phyloP scores from a whole-genome alignment of 2,329 filamentous ascomycete genomes.

The Pseudogymnoascus sp. region DNA sequence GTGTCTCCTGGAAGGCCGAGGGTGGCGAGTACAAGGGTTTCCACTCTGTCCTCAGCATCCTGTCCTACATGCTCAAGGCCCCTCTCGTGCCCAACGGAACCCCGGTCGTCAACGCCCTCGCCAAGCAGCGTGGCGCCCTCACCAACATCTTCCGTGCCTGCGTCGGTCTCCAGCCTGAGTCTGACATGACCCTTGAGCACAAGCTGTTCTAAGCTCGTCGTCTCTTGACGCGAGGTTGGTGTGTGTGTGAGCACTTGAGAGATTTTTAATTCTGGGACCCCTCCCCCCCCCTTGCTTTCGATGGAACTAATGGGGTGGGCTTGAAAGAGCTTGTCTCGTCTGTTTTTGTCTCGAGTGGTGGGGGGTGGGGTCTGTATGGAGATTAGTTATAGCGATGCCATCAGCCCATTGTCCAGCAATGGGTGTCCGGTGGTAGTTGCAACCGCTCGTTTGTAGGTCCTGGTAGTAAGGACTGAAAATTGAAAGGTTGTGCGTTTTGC shows the following conservation, averaged over 20 bases:
- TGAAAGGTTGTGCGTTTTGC: conserved; percentile 4
- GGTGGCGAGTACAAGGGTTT: conserved; percentile 77
- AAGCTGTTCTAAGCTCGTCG: conserved; percentile 66
- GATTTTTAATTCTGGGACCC: conserved; percentile 2
- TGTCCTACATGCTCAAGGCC: conserved; percentile 99
- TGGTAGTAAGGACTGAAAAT: background rate
- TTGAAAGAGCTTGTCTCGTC: background rate
- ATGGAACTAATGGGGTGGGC: background rate
- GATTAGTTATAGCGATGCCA: conserved; percentile 6
- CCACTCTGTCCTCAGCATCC: conserved; percentile 91
- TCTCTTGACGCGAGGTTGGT: background rate
- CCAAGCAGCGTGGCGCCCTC: conserved; percentile 88
- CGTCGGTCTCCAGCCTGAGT: conserved; percentile 92
- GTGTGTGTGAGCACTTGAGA: background rate
- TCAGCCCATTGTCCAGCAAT: background rate
- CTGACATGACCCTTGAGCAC: conserved; percentile 98
- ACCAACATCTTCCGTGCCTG: conserved; percentile 99
- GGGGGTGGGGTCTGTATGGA: background rate
- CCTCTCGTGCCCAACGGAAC: conserved; percentile 90
- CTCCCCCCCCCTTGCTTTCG: background rate
- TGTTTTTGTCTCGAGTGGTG: background rate
- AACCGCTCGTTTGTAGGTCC: conserved; percentile 1
- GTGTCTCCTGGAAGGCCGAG: conserved; percentile 79
- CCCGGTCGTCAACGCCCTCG: conserved; percentile 88
- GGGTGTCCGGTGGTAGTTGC: background rate